Percentiles rank a stretch among this genome's conserved stretches.
Evolutionary conservation across 805 yeast species (phyloP).

Genomic region (Sugiyamaella boreocaroliniensis): DNA sequence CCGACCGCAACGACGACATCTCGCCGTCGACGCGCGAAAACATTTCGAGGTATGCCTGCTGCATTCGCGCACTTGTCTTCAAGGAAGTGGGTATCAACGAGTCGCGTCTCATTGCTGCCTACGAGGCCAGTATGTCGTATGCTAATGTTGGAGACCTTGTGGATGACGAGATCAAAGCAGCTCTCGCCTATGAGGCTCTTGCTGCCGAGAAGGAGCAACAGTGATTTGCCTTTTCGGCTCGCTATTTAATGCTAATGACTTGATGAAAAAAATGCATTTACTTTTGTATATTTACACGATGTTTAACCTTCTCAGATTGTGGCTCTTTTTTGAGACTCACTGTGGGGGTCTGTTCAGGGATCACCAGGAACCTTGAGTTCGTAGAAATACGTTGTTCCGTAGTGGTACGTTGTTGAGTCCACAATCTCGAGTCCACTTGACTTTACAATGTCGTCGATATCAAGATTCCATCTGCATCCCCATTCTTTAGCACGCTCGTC

Average conservation of each 20-base stretch:
- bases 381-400: conserved; percentile 71
- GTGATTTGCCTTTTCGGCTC: not conserved
- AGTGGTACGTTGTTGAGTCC: conserved; percentile 70
- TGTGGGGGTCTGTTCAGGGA: not conserved
- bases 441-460: conserved; percentile 80
- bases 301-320: too few species aligned
- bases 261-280: not conserved
- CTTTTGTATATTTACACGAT: not conserved
- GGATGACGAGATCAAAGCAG: conserved; percentile 64
- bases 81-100: conserved; percentile 86
- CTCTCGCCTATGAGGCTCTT: conserved; percentile 65
- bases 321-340: too few species aligned
- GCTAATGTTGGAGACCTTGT: conserved; percentile 63
- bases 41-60: conserved; percentile 79
- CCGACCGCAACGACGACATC: conserved; percentile 77
- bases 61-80: conserved; percentile 71
- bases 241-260: not conserved
- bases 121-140: conserved; percentile 82
- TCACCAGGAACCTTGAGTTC: conserved; percentile 18
- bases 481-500: conserved; percentile 77
- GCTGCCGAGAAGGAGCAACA: conserved; percentile 42
- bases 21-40: conserved; percentile 56
- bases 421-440: conserved; percentile 79
- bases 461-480: conserved; percentile 98
- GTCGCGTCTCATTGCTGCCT: conserved; percentile 67